These are phyloP conservation scores for Cladophialophora psammophila DNA, from an alignment of 2,329 filamentous ascomycete genomes.

Conservation along the genomic window DNA sequence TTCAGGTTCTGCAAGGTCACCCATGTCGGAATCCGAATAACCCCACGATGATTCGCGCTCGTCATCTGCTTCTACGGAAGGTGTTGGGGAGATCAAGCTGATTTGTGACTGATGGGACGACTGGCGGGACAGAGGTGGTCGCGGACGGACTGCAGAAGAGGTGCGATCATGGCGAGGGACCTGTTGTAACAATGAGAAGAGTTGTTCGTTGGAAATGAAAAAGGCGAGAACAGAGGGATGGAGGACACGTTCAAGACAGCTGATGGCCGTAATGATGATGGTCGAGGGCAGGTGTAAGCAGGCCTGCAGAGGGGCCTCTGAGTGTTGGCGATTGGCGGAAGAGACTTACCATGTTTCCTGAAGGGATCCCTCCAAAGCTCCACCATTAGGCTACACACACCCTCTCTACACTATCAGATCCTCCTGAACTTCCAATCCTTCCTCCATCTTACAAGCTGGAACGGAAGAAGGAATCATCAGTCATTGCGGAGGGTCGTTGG, in stretches of 20 bases:
- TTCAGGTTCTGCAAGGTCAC: slow-evolving; percentile 39
- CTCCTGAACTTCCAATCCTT: background rate
- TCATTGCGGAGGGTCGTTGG: slow-evolving; percentile 8
- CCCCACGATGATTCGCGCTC: slow-evolving; percentile 51
- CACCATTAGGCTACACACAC: slow-evolving; percentile 9
- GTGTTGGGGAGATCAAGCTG: slow-evolving; percentile 65
- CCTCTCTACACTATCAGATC: slow-evolving; percentile 15
- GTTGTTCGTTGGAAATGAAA: background rate
- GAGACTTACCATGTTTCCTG: slow-evolving; percentile 21
- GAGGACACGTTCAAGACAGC: background rate
- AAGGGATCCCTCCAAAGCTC: slow-evolving; percentile 13
- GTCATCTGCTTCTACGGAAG: slow-evolving; percentile 74
- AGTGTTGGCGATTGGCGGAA: slow-evolving; percentile 22
- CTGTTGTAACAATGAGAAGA: slow-evolving; percentile 31
- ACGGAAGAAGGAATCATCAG: background rate
- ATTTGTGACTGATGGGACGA: slow-evolving; percentile 55
- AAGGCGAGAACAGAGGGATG: background rate
- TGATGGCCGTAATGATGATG: slow-evolving; percentile 5
- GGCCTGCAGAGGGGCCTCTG: slow-evolving; percentile 8
- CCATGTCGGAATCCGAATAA: slow-evolving; percentile 48
- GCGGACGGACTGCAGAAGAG: slow-evolving; percentile 21
- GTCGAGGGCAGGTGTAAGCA: background rate
- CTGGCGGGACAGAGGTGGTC: slow-evolving; percentile 32
- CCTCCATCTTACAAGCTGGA: slow-evolving; percentile 8
- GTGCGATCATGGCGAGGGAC: slow-evolving; percentile 40